Evolutionary conservation across 495 filamentous ascomycete species (phyloP).

Genomic region (Penicillium nucicola): DNA sequence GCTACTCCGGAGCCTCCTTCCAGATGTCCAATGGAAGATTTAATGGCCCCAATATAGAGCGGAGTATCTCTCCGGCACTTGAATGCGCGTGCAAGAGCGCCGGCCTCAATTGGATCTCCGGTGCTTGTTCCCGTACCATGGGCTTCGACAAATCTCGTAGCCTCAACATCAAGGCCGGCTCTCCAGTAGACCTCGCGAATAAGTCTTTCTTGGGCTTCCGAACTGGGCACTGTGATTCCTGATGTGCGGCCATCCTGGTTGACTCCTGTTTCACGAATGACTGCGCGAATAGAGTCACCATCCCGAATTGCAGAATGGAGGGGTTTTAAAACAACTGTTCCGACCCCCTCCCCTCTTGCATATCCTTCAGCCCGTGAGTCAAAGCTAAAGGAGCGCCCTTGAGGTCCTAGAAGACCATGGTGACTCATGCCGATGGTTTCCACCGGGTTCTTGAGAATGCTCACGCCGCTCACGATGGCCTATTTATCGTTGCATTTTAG

Average conservation of each 20-base stretch:
- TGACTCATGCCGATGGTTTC: constrained; percentile 20
- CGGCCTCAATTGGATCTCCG: constrained; percentile 50
- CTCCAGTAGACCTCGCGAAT: constrained; percentile 40
- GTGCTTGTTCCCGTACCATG: constrained; percentile 48
- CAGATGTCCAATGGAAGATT: constrained; percentile 44
- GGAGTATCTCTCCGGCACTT: constrained; percentile 13
- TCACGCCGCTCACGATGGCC: constrained; percentile 23
- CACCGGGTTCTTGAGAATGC: constrained; percentile 15
- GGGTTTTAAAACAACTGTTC: constrained; percentile 38
- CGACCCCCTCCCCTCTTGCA: constrained; percentile 44
- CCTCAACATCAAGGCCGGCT: constrained; percentile 29
- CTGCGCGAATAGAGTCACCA: constrained; percentile 42
- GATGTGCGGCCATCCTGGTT: constrained; percentile 53
- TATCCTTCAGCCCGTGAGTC: constrained; percentile 43
- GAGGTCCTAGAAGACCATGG: constrained; percentile 30
- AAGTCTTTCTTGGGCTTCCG: constrained; percentile 34
- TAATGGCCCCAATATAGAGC: constrained; percentile 34
- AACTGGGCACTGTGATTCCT: constrained; percentile 41
- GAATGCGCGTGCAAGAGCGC: constrained; percentile 42
- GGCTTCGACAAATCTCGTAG: constrained; percentile 45
- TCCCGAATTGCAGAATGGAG: constrained; percentile 35
- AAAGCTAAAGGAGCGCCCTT: constrained; percentile 38
- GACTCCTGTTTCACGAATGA: constrained; percentile 28
- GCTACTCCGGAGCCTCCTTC: constrained; percentile 46
- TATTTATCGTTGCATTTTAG: constrained; percentile 4